Evolutionary conservation across 352 stramenopile genomes (phyloP).

Genomic region (Pythium monospermum): DNA sequence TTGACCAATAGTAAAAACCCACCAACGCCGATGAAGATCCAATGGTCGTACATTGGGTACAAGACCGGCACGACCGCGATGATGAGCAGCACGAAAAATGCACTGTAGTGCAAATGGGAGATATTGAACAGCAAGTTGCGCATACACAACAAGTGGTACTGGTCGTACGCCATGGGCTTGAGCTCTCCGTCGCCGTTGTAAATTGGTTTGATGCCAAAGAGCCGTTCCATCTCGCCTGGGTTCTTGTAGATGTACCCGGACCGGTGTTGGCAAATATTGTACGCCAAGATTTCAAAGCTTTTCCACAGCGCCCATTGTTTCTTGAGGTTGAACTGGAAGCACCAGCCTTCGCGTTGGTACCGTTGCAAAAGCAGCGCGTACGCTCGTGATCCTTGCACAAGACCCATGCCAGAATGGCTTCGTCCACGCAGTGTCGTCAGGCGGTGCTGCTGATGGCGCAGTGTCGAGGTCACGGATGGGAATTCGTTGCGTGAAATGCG

Average conservation of each 20-base stretch:
- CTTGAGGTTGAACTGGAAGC: conserved; percentile 70
- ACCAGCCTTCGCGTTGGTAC: conserved; percentile 76
- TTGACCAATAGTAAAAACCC: conserved; percentile 51
- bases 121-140: conserved; percentile 81
- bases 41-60: conserved; percentile 59
- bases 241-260: conserved; percentile 90
- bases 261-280: conserved; percentile 86
- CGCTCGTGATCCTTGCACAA: conserved; percentile 62
- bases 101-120: conserved; percentile 72
- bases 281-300: conserved; percentile 83
- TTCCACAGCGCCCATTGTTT: conserved; percentile 87
- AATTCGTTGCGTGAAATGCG: conserved; percentile 17
- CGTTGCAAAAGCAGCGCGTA: conserved; percentile 71
- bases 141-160: conserved; percentile 83
- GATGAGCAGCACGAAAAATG: conserved; percentile 68
- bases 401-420: conserved; percentile 65
- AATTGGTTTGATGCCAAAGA: conserved; percentile 48
- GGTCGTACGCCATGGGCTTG: conserved; percentile 54
- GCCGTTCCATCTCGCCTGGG: conserved; percentile 68
- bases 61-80: conserved; percentile 65
- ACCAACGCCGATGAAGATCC: conserved; percentile 72
- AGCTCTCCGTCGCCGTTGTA: conserved; percentile 21
- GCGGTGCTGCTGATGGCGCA: conserved; percentile 22
- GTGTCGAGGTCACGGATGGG: conserved; percentile 1
- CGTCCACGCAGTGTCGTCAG: conserved; percentile 25